Evolutionary conservation across 495 filamentous ascomycete species (phyloP), one percentile per base, ranked within the genome.

Genomic region (Penicillium simplicissimum): DNA sequence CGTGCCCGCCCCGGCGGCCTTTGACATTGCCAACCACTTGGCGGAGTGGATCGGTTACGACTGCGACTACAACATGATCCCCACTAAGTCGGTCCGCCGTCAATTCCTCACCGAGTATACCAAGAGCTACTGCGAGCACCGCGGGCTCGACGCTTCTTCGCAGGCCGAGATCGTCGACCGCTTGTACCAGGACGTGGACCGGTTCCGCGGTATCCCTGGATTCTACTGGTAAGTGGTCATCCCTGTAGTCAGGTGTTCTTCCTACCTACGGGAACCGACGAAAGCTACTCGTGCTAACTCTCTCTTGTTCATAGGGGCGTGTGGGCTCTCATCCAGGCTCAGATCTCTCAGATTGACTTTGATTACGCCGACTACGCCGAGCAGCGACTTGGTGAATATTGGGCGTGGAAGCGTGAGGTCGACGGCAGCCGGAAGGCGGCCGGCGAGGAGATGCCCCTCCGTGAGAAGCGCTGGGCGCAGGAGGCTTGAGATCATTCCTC

Each of bases 1-100:
- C 9, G 93, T 91, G 0, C 92, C 96, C 2, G 93, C 93, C 8
- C 95, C 96, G 1, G 91, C 93, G 14, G 92, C 95, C n/a, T 99
- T 99, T 74, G 95, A 99, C 72, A 85, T 99, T 58, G 88, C 95
- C n/a, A 99, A 99, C 81, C 95, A 99, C 81, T 94, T 99, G 71
- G 92, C 96, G 43, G 95, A 99, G 79, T 99, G 95, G 94, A 93
- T 88, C 55, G 95, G 95, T 58, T 96, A 96, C 69, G 91, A 95
- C 64, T 99, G 95, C 82, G 93, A 99, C 72, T 91, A 87, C 74
- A 86, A 76, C 63, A 87, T 88, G 69, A 82, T 97, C 43, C 95
- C 95, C 3, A 96, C 93, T 0, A 83, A 83, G 55, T 78, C 86
- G 8, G 86, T 92, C 63, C 88, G 95, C 23, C 81, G 88, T 40